Base-by-base conservation (phyloP, 768 basidiomycete species). In the Phanerochaete carnosa region DNA sequence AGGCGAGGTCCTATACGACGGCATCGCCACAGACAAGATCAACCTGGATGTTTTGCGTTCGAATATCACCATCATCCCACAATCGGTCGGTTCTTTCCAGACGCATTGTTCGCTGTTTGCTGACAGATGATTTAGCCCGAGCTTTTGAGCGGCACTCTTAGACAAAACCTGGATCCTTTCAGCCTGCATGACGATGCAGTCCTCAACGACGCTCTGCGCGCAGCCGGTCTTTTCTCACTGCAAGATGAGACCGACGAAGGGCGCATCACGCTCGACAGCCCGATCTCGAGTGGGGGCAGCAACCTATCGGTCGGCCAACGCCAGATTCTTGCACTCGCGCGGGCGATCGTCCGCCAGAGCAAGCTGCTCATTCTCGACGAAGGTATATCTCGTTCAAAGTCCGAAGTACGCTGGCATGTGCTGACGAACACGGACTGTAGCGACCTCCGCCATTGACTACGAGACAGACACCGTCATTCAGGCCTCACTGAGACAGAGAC, bases 131-230 rank as follows among this genome's bases (percentile, higher is more conserved):
- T 3, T 16, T 29, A 79, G 76, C 80, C 81, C 35, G 80, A 84
- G 53, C 70, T 87, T 0, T 69, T 86, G 30, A 80, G 79, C 37
- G 86, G 86, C 3, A 80, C 80, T 2, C 71, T 87, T 23, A 78
- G 86, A 30, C 74, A 75, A 56, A 87, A 86, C 64, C 71, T 87
- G n/a, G 86, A 87, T 66, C 86, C 85, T 0, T 87, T 85, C 64
- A 74, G 67, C 7, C 75, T 83, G 59, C 75, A 83, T 61, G 82
- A 85, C 46, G 86, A 88, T 59, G 74, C 79, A 0, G 73, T 69
- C 3, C 73, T 85, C 16, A 80, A 83, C 56, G 76, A 76, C 33
- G 82, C 81, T 0, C 69, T 84, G 22, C 75, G 77, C 19, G 73
- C 81, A 0, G 77, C 83, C 0, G 83, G 84, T 2, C 70, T 82